Evolutionary conservation across 2,329 filamentous ascomycete genomes (phyloP).

Genomic region (Aureobasidium sp.): DNA sequence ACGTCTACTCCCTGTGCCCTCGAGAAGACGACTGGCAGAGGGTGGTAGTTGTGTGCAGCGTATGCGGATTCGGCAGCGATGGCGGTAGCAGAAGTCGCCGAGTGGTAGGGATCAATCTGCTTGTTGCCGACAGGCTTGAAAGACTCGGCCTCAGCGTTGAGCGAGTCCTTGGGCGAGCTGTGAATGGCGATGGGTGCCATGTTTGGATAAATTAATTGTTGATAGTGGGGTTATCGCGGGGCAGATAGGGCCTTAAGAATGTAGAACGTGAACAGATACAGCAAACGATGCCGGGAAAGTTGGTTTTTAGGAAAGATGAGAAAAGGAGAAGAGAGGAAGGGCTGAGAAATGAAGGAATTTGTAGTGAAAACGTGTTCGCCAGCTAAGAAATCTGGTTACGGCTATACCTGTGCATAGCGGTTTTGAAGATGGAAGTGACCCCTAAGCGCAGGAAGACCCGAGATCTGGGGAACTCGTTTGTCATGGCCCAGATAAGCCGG

Average conservation of each 20-base stretch:
- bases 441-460: slow-evolving; percentile 3
- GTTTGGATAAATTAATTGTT: not conserved
- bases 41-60: slow-evolving; percentile 98
- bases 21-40: slow-evolving; percentile 87
- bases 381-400: slow-evolving; percentile 3
- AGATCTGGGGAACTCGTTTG: not conserved
- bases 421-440: not conserved
- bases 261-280: not conserved
- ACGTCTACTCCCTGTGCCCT: slow-evolving; percentile 77
- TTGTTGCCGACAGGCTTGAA: slow-evolving; percentile 32
- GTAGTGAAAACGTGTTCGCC: slow-evolving; percentile 11
- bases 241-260: not conserved
- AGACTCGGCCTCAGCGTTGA: slow-evolving; percentile 34
- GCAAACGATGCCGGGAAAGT: not conserved
- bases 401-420: slow-evolving; percentile 5
- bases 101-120: slow-evolving; percentile 51
- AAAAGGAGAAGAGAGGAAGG: not conserved
- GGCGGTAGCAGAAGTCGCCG: slow-evolving; percentile 68
- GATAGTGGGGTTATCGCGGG: slow-evolving; percentile 11
- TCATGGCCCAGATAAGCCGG: slow-evolving; percentile 1
- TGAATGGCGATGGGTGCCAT: slow-evolving; percentile 32
- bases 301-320: not conserved
- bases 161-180: slow-evolving; percentile 20
- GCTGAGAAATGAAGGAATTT: slow-evolving; percentile 10
- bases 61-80: slow-evolving; percentile 74